Base-by-base conservation (phyloP, 129 eudicot genomes). In the Apium graveolens region DNA sequence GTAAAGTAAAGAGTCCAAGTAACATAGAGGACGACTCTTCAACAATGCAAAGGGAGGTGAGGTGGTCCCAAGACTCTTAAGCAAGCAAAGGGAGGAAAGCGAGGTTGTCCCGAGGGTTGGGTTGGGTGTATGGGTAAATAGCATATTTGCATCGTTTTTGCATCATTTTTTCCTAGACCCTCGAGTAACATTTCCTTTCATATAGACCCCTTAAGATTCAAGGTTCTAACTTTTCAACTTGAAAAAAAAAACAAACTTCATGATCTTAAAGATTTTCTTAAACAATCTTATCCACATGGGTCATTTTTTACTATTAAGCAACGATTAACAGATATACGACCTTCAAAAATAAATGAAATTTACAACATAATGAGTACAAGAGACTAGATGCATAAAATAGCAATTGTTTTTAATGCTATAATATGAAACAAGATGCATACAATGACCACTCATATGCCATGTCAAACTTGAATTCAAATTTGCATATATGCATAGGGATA, bases 61-160 rank as follows among this genome's bases (percentile, higher is more conserved):
- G 38, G 38, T 35, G 38, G 38, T 35, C 38, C 38, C 1, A 8
- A 42, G 45, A 43, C 45, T 11, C 12, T 43, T 11, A 43, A 43
- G 13, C 12, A 3, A 43, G 45, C 57, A 49, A 16, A 14, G 57
- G 57, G 57, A 49, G 57, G 57, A 12, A 43, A 43, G 13, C 13
- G 45, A 43, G 13, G 45, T 43, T 12, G 45, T 43, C 21, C 57
- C n/a, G n/a, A n/a, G 24, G 24, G 8, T 21, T 53, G 11, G 63
- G 63, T 53, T 53, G 63, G 63, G 63, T 53, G 21, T 53, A 53
- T 53, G 63, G n/a, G n/a, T n/a, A n/a, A n/a, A n/a, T n/a, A n/a
- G n/a, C n/a, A n/a, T 7, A 21, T 14, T 14, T 13, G 4, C 14
- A 17, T 4, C 11, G 2, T 20, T 27, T 53, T 53, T 53, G 63